These are phyloP conservation scores for Ogataea thermomethanolica DNA, from an alignment of 805 yeast species.

Conservation along the genomic window DNA sequence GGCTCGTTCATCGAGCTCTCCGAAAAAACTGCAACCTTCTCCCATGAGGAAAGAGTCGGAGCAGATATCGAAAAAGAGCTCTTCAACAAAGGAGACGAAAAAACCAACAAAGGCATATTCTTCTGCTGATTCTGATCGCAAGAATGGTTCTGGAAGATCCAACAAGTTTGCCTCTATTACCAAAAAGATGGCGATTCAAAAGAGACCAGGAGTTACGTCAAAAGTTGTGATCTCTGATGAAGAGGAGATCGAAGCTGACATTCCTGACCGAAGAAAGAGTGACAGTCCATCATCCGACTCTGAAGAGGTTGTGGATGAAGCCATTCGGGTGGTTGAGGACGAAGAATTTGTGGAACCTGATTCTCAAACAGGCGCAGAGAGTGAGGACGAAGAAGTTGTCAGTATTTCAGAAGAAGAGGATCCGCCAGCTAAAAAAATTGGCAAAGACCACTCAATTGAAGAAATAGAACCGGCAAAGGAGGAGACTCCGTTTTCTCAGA, in stretches of 20 bases:
- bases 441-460: constrained; percentile 3
- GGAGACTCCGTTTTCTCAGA: background rate
- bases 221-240: constrained; percentile 2
- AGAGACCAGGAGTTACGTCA: constrained; percentile 11
- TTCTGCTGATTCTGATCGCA: background rate
- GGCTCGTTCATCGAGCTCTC: constrained; percentile 1
- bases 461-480: constrained; percentile 2
- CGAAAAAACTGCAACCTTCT: constrained; percentile 19
- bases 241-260: background rate
- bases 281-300: background rate
- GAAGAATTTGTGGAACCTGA: constrained; percentile 13
- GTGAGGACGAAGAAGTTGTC: constrained; percentile 7
- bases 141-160: no score
- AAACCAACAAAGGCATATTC: background rate
- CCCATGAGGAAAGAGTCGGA: constrained; percentile 17
- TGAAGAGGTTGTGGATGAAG: background rate
- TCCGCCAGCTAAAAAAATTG: constrained; percentile 7
- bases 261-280: no score
- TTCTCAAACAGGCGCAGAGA: constrained; percentile 1
- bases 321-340: constrained; percentile 15
- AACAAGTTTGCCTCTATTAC: constrained; percentile 23
- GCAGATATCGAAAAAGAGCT: background rate
- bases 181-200: constrained; percentile 28
- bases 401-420: constrained; percentile 10
- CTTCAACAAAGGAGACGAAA: background rate